A percentile compares a stretch with the other conserved stretches of the same genome.
Evolutionary conservation across 495 filamentous ascomycete genomes (phyloP).

Genomic region (Parathielavia hyrcaniae): DNA sequence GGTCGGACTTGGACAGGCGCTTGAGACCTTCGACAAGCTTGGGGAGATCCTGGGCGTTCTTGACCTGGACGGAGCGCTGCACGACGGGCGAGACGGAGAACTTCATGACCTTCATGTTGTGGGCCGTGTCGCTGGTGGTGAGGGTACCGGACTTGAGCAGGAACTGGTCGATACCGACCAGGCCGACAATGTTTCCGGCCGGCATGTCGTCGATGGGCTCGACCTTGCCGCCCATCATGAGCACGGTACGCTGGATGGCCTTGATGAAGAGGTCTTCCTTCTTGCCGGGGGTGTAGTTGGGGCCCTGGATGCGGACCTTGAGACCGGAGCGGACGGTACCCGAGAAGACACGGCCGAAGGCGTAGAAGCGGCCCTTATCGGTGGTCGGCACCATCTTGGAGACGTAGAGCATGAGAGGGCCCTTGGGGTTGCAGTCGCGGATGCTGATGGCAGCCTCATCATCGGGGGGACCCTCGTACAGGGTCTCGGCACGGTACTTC

Average conservation of each 20-base stretch:
- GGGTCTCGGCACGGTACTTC: conserved; percentile 95
- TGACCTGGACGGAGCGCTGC: conserved; percentile 96
- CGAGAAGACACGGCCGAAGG: conserved; percentile 99
- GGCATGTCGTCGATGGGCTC: conserved; percentile 99
- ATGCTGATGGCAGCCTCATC: conserved; percentile 91
- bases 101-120: conserved; percentile 99
- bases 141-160: conserved; percentile 99
- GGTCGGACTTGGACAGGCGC: conserved; percentile 99
- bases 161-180: conserved; percentile 99
- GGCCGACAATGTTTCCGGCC: conserved; percentile 97
- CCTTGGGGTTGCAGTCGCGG: conserved; percentile 96
- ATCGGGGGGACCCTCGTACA: conserved; percentile 95
- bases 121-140: conserved; percentile 91
- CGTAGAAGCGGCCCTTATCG: conserved; percentile 99
- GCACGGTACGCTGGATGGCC: conserved; percentile 98
- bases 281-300: conserved; percentile 95
- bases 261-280: conserved; percentile 99
- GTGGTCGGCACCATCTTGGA: conserved; percentile 99
- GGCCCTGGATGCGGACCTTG: conserved; percentile 99
- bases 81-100: conserved; percentile 99
- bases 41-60: conserved; percentile 99
- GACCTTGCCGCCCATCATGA: conserved; percentile 99
- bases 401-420: conserved; percentile 98
- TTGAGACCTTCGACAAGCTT: conserved; percentile 99
- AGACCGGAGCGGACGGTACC: conserved; percentile 95